Base-by-base conservation (phyloP, 75 land plant genomes). In the Pinus taeda region DNA sequence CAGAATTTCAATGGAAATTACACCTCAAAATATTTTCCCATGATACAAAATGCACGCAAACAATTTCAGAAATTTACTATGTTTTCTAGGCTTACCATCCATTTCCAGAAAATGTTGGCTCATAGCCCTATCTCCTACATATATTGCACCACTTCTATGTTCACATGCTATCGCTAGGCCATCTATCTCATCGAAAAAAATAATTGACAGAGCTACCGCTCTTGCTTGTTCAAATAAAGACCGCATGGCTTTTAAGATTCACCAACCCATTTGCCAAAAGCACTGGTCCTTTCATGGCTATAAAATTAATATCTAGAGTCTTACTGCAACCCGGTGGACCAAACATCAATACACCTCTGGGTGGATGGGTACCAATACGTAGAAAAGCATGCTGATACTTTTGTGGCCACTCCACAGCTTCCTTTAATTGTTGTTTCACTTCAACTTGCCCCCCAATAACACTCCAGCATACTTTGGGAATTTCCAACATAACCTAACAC, bases 281-380 rank as follows among this genome's bases (percentile, higher is more conserved):
- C 72, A 94, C 98, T 29, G 98, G 99, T 3, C 99, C 99, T 79
- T 94, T 97, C 15, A 97, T 95, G 33, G 98, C 91, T 64, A 92
- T 90, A 61, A 97, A 97, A 78, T 97, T 97, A 18, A 94, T 75
- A 11, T 88, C 88, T 60, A 97, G 80, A 11, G 95, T 97, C 65
- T 97, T 97, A 75, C 99, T 97, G 75, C 99, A 97, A 59, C 99
- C 99, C 14, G 99, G 99, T 60, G 99, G 98, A 55, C 99, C 99
- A 88, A 91, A 92, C 84, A 97, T 30, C 71, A 97, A 78, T 8
- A 94, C 81, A 6, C 98, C 95, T 30, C 81, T 79, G 9, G 95
- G 95, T 5, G 95, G 98, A 11, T 78, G 84, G 20, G 87, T 82
- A n/a, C 99, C 99, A 57, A 97, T 87, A 17, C 92, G 92, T 53